These are phyloP conservation scores for Globisporangium apiculatum DNA, from an alignment of 352 stramenopile genomes.

Conservation along the genomic window DNA sequence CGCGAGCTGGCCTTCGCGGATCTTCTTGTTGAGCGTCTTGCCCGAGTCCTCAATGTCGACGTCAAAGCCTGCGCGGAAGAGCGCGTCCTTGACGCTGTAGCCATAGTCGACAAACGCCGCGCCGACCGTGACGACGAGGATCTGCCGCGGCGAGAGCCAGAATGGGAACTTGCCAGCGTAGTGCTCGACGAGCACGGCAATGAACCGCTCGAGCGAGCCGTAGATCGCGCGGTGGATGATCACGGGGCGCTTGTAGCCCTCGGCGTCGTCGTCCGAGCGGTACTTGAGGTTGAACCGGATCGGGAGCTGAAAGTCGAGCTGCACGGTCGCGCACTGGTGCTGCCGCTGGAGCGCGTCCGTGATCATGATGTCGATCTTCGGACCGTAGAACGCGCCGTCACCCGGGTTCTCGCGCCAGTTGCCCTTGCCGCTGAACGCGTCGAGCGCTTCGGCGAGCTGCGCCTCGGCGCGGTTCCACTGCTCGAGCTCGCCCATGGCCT, in stretches of 20 bases:
- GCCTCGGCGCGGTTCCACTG: constrained; percentile 91
- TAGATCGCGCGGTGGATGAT: constrained; percentile 97
- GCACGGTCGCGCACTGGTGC: constrained; percentile 96
- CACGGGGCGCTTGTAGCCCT: constrained; percentile 91
- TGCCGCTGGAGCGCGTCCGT: constrained; percentile 93
- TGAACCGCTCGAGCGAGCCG: constrained; percentile 96
- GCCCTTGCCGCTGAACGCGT: constrained; percentile 90
- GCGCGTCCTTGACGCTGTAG: constrained; percentile 83
- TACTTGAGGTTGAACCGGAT: constrained; percentile 92
- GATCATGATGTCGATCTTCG: constrained; percentile 98
- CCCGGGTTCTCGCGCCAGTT: constrained; percentile 98
- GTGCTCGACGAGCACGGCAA: constrained; percentile 97
- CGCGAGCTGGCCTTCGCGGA: constrained; percentile 70
- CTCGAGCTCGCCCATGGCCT: constrained; percentile 90
- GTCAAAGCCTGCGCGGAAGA: constrained; percentile 89
- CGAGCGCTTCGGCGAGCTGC: constrained; percentile 53
- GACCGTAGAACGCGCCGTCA: constrained; percentile 96
- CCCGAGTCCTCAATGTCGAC: constrained; percentile 62
- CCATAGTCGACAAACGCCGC: constrained; percentile 93
- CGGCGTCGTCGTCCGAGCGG: constrained; percentile 47
- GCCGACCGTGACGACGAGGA: constrained; percentile 83
- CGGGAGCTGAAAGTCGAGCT: constrained; percentile 97
- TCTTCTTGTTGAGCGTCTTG: constrained; percentile 82
- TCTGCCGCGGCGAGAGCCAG: constrained; percentile 87
- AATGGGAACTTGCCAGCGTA: constrained; percentile 94